phyloP scores from a whole-genome alignment of 2,329 filamentous ascomycete genomes.

The Penicillium crustosum region DNA sequence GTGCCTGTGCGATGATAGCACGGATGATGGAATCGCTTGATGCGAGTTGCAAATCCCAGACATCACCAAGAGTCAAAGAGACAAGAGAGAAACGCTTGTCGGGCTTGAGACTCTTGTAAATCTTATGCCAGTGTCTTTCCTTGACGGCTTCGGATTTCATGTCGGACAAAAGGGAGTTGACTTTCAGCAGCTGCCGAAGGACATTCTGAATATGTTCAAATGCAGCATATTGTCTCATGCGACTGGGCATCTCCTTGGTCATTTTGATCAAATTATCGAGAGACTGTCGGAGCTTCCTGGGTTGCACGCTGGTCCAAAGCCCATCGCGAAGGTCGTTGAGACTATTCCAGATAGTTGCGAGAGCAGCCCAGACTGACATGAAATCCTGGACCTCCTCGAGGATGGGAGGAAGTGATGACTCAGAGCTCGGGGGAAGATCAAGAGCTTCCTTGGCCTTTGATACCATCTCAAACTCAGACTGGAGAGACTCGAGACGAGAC shows the following conservation, averaged over 20 bases:
- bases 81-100: constrained; percentile 91
- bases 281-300: constrained; percentile 83
- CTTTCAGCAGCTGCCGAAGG: constrained; percentile 82
- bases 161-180: constrained; percentile 82
- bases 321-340: constrained; percentile 90
- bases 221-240: constrained; percentile 99
- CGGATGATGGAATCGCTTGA: constrained; percentile 84
- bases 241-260: constrained; percentile 98
- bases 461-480: constrained; percentile 88
- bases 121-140: constrained; percentile 95
- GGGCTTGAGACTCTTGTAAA: constrained; percentile 92
- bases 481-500: constrained; percentile 76
- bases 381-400: constrained; percentile 98
- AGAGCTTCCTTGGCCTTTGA: constrained; percentile 95
- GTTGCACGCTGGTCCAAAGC: constrained; percentile 93
- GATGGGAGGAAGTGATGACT: constrained; percentile 79
- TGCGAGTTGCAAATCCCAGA: constrained; percentile 93
- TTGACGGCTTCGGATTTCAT: constrained; percentile 95
- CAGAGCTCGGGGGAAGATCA: constrained; percentile 75
- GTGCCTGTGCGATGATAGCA: constrained; percentile 91
- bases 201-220: constrained; percentile 97
- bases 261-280: constrained; percentile 94
- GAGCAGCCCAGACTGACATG: constrained; percentile 94
- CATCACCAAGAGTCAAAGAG: constrained; percentile 94
- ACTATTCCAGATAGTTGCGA: constrained; percentile 95